phyloP scores from a whole-genome alignment of 2,329 filamentous ascomycete species.

The Didymellaceae sp. region DNA sequence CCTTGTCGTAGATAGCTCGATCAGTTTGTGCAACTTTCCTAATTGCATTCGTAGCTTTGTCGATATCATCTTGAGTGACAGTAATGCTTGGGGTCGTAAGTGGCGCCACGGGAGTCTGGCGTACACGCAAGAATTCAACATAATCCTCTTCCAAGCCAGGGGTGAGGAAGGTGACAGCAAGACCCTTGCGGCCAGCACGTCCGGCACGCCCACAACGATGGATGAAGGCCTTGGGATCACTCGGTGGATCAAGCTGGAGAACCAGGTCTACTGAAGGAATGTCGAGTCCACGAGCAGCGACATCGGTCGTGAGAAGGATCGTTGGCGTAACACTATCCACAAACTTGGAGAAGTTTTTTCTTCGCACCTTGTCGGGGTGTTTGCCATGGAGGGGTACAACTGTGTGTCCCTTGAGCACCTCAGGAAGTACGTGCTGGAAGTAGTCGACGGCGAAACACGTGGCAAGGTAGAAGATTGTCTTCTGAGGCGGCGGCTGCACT shows the following conservation, averaged over 20 bases:
- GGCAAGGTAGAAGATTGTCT: slow-evolving; percentile 89
- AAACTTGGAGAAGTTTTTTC: slow-evolving; percentile 86
- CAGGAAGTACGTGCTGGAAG: slow-evolving; percentile 79
- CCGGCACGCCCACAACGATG: slow-evolving; percentile 70
- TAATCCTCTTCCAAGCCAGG: slow-evolving; percentile 89
- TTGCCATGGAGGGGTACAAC: slow-evolving; percentile 90
- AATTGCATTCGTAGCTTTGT: slow-evolving; percentile 64
- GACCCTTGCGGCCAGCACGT: slow-evolving; percentile 71
- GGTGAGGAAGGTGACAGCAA: slow-evolving; percentile 85
- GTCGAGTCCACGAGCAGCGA: slow-evolving; percentile 88
- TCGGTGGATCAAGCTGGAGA: slow-evolving; percentile 83
- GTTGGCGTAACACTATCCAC: slow-evolving; percentile 75
- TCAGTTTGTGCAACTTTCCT: slow-evolving; percentile 66
- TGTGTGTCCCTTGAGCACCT: slow-evolving; percentile 72
- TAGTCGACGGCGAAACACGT: slow-evolving; percentile 96
- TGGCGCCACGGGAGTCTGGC: slow-evolving; percentile 80
- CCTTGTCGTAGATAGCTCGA: slow-evolving; percentile 80
- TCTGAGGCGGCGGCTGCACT: slow-evolving; percentile 76
- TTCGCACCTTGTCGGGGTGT: slow-evolving; percentile 83
- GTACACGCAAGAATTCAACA: slow-evolving; percentile 81
- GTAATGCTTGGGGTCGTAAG: slow-evolving; percentile 64
- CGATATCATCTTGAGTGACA: slow-evolving; percentile 68
- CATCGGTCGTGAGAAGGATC: slow-evolving; percentile 88
- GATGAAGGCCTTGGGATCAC: slow-evolving; percentile 84
- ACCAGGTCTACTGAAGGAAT: slow-evolving; percentile 92